phyloP scores from a whole-genome alignment of 1,284 basidiomycete species.

The Malassezia brasiliensis region DNA sequence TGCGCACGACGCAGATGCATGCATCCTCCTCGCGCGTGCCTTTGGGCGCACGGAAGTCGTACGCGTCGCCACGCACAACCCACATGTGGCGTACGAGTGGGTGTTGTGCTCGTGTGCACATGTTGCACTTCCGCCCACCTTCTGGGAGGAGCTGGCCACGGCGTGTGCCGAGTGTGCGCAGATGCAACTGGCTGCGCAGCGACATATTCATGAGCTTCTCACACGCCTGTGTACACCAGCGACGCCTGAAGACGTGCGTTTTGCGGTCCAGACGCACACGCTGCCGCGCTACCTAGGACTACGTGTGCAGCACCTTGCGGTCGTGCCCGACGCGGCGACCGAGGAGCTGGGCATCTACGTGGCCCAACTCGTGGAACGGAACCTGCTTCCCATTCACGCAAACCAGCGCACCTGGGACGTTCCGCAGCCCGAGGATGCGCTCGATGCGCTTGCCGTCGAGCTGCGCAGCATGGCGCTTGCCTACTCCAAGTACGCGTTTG shows the following conservation, averaged over 20 bases:
- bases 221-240: neutral
- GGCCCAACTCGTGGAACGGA: neutral
- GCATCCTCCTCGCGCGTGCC: neutral
- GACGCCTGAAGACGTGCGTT: neutral
- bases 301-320: neutral
- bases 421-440: neutral
- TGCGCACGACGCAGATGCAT: neutral
- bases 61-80: neutral
- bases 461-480: conserved; percentile 8
- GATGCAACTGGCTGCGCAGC: neutral
- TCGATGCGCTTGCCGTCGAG: conserved; percentile 6
- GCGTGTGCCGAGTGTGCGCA: neutral
- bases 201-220: neutral
- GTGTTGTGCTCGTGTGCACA: neutral
- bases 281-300: conserved; percentile 9
- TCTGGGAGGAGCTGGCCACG: conserved; percentile 12
- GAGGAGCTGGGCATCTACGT: neutral
- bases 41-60: neutral
- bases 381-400: neutral
- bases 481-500: conserved; percentile 6
- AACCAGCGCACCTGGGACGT: neutral
- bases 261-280: neutral
- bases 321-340: neutral
- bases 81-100: conserved; percentile 3
- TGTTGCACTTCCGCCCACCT: neutral